Percentiles rank a stretch among this genome's conserved stretches.
phyloP scores from a whole-genome alignment of 768 basidiomycete species.

The Xerocomellus intermedius region DNA sequence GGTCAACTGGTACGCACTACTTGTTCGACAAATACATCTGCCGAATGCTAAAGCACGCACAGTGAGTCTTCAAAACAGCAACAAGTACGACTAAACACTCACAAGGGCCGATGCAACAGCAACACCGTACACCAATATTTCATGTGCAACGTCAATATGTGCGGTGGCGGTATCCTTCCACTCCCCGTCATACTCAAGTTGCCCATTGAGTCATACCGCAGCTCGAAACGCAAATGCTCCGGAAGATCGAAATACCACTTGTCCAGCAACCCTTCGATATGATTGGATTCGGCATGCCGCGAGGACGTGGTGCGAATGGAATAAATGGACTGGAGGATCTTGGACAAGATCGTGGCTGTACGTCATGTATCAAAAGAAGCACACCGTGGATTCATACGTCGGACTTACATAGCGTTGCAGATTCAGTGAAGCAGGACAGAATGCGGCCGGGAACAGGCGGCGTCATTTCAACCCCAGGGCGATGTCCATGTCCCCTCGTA shows the following conservation, averaged over 20 bases:
- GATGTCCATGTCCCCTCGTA: slow-evolving; percentile 30
- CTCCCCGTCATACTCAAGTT: slow-evolving; percentile 11
- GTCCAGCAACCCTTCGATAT: slow-evolving; percentile 61
- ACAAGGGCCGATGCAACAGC: slow-evolving; percentile 79
- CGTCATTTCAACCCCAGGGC: slow-evolving; percentile 15
- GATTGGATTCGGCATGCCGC: slow-evolving; percentile 55
- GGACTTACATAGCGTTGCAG: slow-evolving; percentile 65
- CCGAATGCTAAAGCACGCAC: slow-evolving; percentile 21
- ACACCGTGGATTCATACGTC: not conserved
- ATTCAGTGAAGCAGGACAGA: slow-evolving; percentile 76
- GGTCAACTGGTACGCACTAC: slow-evolving; percentile 30
- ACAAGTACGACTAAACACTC: slow-evolving; percentile 29
- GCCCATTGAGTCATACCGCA: slow-evolving; percentile 40
- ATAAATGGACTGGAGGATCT: slow-evolving; percentile 70
- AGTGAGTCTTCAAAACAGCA: slow-evolving; percentile 6
- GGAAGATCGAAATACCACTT: slow-evolving; percentile 77
- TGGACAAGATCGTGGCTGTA: slow-evolving; percentile 65
- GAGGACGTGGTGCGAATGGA: slow-evolving; percentile 55
- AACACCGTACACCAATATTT: slow-evolving; percentile 82
- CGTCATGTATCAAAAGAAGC: slow-evolving; percentile 6
- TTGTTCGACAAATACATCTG: slow-evolving; percentile 33
- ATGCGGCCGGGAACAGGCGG: slow-evolving; percentile 44
- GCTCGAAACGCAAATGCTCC: slow-evolving; percentile 63
- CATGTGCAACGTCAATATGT: slow-evolving; percentile 76
- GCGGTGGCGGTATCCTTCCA: slow-evolving; percentile 51